A percentile compares a stretch with the other conserved stretches of the same genome.
Conservation (phyloP, 2,329 filamentous ascomycete genomes). For the Alternaria panax region DNA sequence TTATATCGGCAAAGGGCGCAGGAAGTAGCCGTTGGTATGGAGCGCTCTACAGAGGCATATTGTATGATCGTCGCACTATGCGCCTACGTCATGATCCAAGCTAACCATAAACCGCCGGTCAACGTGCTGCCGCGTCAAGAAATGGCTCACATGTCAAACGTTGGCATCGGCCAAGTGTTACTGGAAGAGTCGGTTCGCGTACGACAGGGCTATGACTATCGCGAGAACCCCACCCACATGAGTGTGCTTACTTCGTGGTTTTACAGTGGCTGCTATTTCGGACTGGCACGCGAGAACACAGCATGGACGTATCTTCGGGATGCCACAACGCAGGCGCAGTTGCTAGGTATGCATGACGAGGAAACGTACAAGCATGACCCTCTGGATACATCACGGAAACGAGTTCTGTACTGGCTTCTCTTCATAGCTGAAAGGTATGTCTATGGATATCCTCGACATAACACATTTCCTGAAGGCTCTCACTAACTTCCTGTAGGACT, state of each 20-base stretch:
- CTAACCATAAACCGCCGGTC: conserved; percentile 55
- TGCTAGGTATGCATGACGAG: conserved; percentile 67
- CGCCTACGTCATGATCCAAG: conserved; percentile 59
- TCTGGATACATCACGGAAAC: conserved; percentile 62
- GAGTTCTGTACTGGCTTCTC: conserved; percentile 68
- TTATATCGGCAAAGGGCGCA: conserved; percentile 61
- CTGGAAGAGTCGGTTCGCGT: conserved; percentile 66
- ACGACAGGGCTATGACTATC: conserved; percentile 64
- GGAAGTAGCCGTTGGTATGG: conserved; percentile 61
- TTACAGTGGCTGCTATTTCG: conserved; percentile 67
- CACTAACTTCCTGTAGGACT: conserved; percentile 54
- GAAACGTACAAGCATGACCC: conserved; percentile 60
- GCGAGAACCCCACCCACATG: conserved; percentile 62
- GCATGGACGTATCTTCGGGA: conserved; percentile 69
- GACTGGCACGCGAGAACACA: conserved; percentile 67
- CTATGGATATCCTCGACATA: background rate
- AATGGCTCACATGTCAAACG: conserved; percentile 51
- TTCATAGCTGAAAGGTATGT: conserved; percentile 67
- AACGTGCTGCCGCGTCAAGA: conserved; percentile 57
- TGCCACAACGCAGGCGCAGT: conserved; percentile 66
- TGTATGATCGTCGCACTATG: conserved; percentile 63
- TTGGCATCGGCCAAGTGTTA: conserved; percentile 61
- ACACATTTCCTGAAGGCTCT: background rate
- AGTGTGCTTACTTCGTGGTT: conserved; percentile 70
- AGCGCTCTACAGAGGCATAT: conserved; percentile 63